Evolutionary conservation across 495 filamentous ascomycete genomes (phyloP).

Genomic region (Aspergillus sclerotiicarbonarius): DNA sequence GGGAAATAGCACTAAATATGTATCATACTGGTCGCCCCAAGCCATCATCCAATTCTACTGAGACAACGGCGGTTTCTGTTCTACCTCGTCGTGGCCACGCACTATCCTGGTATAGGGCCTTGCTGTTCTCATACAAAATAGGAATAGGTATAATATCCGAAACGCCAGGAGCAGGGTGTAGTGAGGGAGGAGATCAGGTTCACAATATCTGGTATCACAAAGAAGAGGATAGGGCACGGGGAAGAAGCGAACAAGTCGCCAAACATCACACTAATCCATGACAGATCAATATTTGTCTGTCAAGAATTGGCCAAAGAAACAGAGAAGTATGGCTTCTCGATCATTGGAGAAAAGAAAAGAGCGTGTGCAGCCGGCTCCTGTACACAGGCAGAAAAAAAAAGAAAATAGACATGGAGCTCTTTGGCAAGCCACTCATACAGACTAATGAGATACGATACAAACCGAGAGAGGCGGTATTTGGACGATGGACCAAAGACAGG

Average conservation of each 20-base stretch:
- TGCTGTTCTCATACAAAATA: conserved; percentile 23
- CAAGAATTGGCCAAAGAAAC: not conserved
- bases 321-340: conserved; percentile 7
- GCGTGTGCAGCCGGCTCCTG: conserved; percentile 8
- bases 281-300: conserved; percentile 6
- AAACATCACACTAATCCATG: conserved; percentile 17
- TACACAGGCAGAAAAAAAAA: conserved; percentile 2
- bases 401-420: conserved; percentile 18
- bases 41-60: not conserved
- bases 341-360: conserved; percentile 7
- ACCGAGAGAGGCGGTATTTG: conserved; percentile 29
- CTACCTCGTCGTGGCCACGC: not conserved
- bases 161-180: conserved; percentile 24
- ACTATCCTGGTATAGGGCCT: not conserved
- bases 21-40: not conserved
- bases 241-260: conserved; percentile 12
- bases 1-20: not conserved
- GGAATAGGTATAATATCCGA: conserved; percentile 36
- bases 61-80: conserved; percentile 1
- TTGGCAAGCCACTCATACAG: conserved; percentile 31
- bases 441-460: conserved; percentile 38
- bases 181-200: conserved; percentile 16
- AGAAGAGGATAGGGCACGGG: conserved; percentile 12
- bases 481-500: conserved; percentile 24
- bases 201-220: conserved; percentile 17